Base-by-base conservation (phyloP, 2,329 filamentous ascomycete genomes). In the Botrytis medusae region DNA sequence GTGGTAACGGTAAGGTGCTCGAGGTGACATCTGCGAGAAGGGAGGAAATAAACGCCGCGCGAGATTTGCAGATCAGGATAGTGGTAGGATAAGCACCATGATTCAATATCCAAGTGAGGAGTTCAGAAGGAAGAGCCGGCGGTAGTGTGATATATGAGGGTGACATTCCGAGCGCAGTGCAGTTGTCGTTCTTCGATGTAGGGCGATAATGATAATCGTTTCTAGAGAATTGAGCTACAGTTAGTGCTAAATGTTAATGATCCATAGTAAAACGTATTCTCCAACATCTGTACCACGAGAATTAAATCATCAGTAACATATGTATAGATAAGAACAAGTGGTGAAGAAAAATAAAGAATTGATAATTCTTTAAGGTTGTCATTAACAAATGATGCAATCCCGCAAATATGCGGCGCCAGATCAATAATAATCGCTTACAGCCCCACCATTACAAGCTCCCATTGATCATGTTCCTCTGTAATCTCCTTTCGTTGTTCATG, bases 61-160 rank as follows among this genome's bases (percentile, higher is more conserved):
- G 89, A 0, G 89, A 85, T 25, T 87, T 89, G 81, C 93, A 94
- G 75, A 97, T 83, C 74, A 97, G 82, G 63, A 97, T 82, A 0
- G 89, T 92, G 0, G 90, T 91, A 3, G 88, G 88, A 72, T 87
- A 81, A 5, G 81, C 77, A 74, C 90, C 86, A 57, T 85, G 82
- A 7, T 86, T 81, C 71, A 95, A 82, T 70, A 95, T 82, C 79
- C 90, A 87, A 70, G 87, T 84, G 65, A 97, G 85, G 62, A 97
- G 84, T 78, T 91, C 86, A 14, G 86, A 85, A 8, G 87, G 89
- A 3, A 86, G 84, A 32, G 85, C 83, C 54, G 88, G 86, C 12
- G 87, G 83, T 72, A 90, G 81, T 60, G 89, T 83, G 71, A 85
- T 74, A 34, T 85, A 84, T 44, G 57, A 61, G 60, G 75, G 69